phyloP scores from a whole-genome alignment of 2,329 filamentous ascomycete species.

The Monilinia fructicola region DNA sequence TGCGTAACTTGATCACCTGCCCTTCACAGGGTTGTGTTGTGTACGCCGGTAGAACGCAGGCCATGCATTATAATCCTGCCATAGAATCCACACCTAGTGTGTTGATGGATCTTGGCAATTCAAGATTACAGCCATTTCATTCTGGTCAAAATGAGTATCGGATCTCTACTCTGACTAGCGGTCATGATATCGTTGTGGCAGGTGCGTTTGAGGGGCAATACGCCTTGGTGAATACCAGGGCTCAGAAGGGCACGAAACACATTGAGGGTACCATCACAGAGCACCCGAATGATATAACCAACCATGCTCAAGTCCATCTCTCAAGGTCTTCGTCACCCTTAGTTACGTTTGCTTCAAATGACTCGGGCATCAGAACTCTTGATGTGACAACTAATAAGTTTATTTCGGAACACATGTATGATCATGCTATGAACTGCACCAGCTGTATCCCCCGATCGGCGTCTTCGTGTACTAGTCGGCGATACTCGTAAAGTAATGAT shows the following conservation, averaged over 20 bases:
- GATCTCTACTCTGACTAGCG: slow-evolving; percentile 41
- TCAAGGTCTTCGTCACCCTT: slow-evolving; percentile 54
- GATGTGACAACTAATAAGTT: slow-evolving; percentile 61
- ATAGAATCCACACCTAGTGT: slow-evolving; percentile 17
- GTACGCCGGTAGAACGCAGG: slow-evolving; percentile 52
- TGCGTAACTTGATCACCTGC: slow-evolving; percentile 61
- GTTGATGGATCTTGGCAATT: slow-evolving; percentile 37
- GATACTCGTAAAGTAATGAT: slow-evolving; percentile 66
- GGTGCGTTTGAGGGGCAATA: slow-evolving; percentile 45
- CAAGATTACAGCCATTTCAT: slow-evolving; percentile 33
- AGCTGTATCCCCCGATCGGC: slow-evolving; percentile 67
- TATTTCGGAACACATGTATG: slow-evolving; percentile 54
- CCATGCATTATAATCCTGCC: slow-evolving; percentile 54
- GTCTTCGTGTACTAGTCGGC: slow-evolving; percentile 71
- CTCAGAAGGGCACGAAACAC: slow-evolving; percentile 37
- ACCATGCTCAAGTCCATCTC: slow-evolving; percentile 60
- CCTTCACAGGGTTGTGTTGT: slow-evolving; percentile 56
- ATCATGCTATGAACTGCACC: slow-evolving; percentile 71
- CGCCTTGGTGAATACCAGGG: slow-evolving; percentile 41
- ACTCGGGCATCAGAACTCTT: slow-evolving; percentile 57
- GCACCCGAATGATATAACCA: slow-evolving; percentile 61
- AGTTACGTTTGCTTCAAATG: slow-evolving; percentile 64
- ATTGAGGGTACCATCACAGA: slow-evolving; percentile 45
- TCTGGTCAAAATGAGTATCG: slow-evolving; percentile 31
- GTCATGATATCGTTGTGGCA: slow-evolving; percentile 42